Percentiles rank a stretch among this genome's conserved stretches.
These are phyloP conservation scores for Xylaria sp. DNA, from an alignment of 2,329 filamentous ascomycete species.

Conservation along the genomic window DNA sequence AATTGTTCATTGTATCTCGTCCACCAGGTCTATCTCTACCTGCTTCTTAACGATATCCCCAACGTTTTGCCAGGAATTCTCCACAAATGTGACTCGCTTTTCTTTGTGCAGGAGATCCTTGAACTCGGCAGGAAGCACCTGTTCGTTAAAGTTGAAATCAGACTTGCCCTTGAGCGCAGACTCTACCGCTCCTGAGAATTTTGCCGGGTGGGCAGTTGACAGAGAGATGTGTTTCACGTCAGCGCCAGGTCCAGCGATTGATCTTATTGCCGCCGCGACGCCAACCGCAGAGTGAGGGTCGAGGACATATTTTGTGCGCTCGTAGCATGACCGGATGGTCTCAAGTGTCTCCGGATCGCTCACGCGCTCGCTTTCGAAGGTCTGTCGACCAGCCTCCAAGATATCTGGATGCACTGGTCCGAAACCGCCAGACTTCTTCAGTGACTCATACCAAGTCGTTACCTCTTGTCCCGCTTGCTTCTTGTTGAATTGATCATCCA, in stretches of 20 bases:
- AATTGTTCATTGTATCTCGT: constrained; percentile 39
- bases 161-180: constrained; percentile 75
- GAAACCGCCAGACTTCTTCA: constrained; percentile 87
- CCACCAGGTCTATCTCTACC: constrained; percentile 71
- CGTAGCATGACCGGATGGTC: constrained; percentile 69
- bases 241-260: constrained; percentile 63
- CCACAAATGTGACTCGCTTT: constrained; percentile 75
- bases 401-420: constrained; percentile 78
- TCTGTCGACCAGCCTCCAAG: constrained; percentile 73
- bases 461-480: constrained; percentile 81
- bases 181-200: constrained; percentile 89
- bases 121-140: constrained; percentile 85
- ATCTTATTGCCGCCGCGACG: constrained; percentile 78
- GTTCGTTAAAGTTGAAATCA: constrained; percentile 78
- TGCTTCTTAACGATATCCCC: constrained; percentile 78
- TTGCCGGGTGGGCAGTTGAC: constrained; percentile 94
- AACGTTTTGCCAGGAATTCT: constrained; percentile 78
- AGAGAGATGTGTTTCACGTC: constrained; percentile 80
- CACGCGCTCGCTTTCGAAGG: constrained; percentile 84
- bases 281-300: constrained; percentile 95
- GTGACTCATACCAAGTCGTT: constrained; percentile 76
- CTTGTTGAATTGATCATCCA: constrained; percentile 73
- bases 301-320: constrained; percentile 73
- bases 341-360: constrained; percentile 73
- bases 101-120: constrained; percentile 80